Conservation (phyloP, 495 filamentous ascomycete species). For the Penicillium ucsense region DNA sequence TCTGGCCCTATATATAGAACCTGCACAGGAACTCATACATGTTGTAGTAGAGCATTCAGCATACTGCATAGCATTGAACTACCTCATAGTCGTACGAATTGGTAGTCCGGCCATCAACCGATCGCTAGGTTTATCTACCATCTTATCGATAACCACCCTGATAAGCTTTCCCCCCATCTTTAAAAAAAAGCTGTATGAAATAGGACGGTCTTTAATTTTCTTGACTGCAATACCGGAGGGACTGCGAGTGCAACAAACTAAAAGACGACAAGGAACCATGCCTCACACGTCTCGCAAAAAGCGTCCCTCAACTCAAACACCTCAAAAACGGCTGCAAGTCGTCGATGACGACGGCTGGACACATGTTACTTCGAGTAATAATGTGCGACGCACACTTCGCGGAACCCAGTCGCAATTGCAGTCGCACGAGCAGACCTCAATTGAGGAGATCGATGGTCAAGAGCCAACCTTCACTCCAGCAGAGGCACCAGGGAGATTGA, state of each 20-base stretch:
- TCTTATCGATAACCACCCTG: neutral
- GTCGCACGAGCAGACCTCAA: neutral
- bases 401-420: neutral
- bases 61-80: too few relatives aligned
- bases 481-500: conserved; percentile 27
- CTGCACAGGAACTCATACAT: too few relatives aligned
- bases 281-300: conserved; percentile 40
- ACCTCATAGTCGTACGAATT: too few relatives aligned
- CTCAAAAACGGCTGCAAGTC: conserved; percentile 38
- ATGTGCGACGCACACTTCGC: conserved; percentile 13
- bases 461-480: conserved; percentile 14
- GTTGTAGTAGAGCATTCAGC: too few relatives aligned
- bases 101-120: neutral
- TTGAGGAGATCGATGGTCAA: neutral
- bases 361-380: conserved; percentile 35
- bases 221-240: too few relatives aligned
- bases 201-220: too few relatives aligned
- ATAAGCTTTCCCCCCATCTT: neutral
- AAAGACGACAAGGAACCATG: conserved; percentile 18
- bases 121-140: neutral
- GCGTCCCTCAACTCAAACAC: conserved; percentile 7
- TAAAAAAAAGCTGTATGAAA: neutral
- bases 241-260: too few relatives aligned
- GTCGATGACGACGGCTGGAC: conserved; percentile 47
- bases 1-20: too few relatives aligned